Percentiles rank a stretch among this genome's conserved stretches.
Evolutionary conservation across 2,329 filamentous ascomycete species (phyloP).

Genomic region (Aureobasidium lini): DNA sequence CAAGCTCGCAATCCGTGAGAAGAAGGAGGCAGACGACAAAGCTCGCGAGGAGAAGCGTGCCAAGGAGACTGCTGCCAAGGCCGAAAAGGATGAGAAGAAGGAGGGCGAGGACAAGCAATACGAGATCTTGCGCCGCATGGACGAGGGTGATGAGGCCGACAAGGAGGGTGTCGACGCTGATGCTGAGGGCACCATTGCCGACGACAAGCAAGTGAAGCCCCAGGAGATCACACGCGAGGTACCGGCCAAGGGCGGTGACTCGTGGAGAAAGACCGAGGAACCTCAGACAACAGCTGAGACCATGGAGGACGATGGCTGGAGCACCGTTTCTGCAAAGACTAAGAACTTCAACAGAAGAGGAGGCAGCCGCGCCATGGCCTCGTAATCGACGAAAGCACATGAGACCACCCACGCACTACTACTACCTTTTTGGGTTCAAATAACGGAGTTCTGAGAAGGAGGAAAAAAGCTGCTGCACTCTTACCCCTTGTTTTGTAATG

Average conservation of each 20-base stretch:
- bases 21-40: slow-evolving; percentile 82
- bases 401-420: too few species aligned
- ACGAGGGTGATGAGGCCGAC: slow-evolving; percentile 26
- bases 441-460: too few species aligned
- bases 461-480: too few species aligned
- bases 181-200: slow-evolving; percentile 44
- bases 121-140: slow-evolving; percentile 47
- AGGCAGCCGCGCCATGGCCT: slow-evolving; percentile 24
- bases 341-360: slow-evolving; percentile 31
- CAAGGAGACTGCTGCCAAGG: slow-evolving; percentile 55
- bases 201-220: slow-evolving; percentile 48
- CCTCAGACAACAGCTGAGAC: slow-evolving; percentile 37
- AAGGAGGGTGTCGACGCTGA: slow-evolving; percentile 34
- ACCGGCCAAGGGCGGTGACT: slow-evolving; percentile 28
- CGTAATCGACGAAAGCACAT: slow-evolving; percentile 6
- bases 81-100: slow-evolving; percentile 26
- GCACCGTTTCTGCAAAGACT: slow-evolving; percentile 41
- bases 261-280: slow-evolving; percentile 27
- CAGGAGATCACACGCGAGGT: slow-evolving; percentile 46
- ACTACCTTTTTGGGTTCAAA: too few species aligned
- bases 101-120: slow-evolving; percentile 38
- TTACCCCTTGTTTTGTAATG: too few species aligned
- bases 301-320: slow-evolving; percentile 48
- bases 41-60: slow-evolving; percentile 59
- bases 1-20: slow-evolving; percentile 64